Conservation (phyloP, 169 alveolate genomes). For the Plasmodium malariae region DNA sequence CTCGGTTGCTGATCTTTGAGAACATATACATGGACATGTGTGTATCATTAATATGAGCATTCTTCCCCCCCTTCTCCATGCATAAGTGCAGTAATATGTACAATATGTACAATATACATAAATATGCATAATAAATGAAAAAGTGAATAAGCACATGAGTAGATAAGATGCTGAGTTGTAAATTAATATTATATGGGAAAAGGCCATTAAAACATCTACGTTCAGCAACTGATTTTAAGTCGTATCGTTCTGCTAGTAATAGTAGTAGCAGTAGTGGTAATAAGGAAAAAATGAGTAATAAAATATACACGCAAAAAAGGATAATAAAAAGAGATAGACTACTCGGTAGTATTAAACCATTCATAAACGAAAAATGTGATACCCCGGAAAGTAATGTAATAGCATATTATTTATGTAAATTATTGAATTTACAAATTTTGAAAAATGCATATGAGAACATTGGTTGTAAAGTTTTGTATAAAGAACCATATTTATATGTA, state of each 20-base stretch:
- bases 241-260: too few species aligned
- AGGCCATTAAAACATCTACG: not conserved
- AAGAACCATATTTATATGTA: conserved; percentile 76
- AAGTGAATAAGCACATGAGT: too few species aligned
- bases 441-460: conserved; percentile 49
- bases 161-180: not conserved
- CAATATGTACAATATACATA: too few species aligned
- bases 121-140: too few species aligned
- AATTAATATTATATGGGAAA: not conserved
- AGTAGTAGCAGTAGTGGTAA: too few species aligned
- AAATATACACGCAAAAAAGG: conserved; percentile 67
- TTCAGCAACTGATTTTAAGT: too few species aligned
- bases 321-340: conserved; percentile 60
- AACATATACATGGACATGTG: conserved; percentile 3
- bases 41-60: not conserved
- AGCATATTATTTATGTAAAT: conserved; percentile 59
- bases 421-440: conserved; percentile 32
- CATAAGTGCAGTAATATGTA: too few species aligned
- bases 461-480: conserved; percentile 58
- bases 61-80: not conserved
- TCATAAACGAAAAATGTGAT: conserved; percentile 57
- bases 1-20: too few species aligned
- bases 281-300: conserved; percentile 35
- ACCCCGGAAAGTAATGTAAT: conserved; percentile 55
- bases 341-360: conserved; percentile 61